Evolutionary conservation across 768 basidiomycete genomes (phyloP), one percentile per base, ranked within the genome.

Genomic region (Serendipita sp.): DNA sequence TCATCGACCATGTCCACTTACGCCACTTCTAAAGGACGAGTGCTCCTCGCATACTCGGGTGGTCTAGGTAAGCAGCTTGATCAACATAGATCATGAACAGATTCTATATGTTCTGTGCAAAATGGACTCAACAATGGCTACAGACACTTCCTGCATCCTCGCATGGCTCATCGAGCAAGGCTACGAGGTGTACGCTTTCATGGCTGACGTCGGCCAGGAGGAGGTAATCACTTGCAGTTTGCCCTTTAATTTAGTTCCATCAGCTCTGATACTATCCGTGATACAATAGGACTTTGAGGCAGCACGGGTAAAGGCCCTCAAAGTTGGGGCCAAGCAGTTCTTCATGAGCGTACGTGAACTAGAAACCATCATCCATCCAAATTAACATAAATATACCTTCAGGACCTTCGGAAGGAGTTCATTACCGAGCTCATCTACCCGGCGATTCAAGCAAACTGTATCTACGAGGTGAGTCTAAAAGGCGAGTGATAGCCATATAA

Each of bases 131-230:
- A 40, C 36, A 8, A 29, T 37, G 16, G 8, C 8, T n/a, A 63
- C 70, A 94, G 96, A 99, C 76, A 99, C 96, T 23, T 97, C 95
- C 43, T 98, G 95, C 76, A 99, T 99, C 77, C 86, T 98, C 70
- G 91, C 91, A 62, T 99, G 95, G 95, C 80, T 99, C 75, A 92
- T 98, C 75, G 96, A 99, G 74, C 81, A 97, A 74, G 93, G 91
- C 65, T 99, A 98, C 76, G 90, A 98, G 72, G 95, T 97, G 67
- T 84, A 87, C 69, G 91, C 93, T 27, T 98, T 94, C 82, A 93
- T 95, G 89, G 91, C 91, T 11, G 90, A 94, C 76, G 87, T 95
- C 64, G 91, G 90, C 11, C 90, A 92, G 70, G 90, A 92, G 74
- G 90, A 92, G 79, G 89, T 84, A 62, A 75, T 67, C 33, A 37